Percentiles rank a stretch among this genome's conserved stretches.
Evolutionary conservation across 2,329 filamentous ascomycete genomes (phyloP).

Genomic region (Pseudophaeomoniella oleicola): DNA sequence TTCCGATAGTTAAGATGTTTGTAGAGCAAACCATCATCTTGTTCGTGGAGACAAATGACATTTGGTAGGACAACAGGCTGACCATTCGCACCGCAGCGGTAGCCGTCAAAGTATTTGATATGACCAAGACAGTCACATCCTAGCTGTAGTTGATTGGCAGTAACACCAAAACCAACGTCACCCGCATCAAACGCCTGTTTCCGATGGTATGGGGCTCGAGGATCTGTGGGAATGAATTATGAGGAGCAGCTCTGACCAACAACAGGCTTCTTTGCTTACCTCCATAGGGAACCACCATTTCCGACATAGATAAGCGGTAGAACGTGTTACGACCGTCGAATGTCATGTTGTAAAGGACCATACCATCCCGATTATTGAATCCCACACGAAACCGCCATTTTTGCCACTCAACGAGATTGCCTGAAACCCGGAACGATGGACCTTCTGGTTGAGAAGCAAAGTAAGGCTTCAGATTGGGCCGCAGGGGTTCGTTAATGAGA

Average conservation of each 20-base stretch:
- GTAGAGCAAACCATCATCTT: slow-evolving; percentile 54
- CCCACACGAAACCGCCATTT: slow-evolving; percentile 49
- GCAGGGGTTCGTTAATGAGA: slow-evolving; percentile 44
- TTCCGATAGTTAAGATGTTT: slow-evolving; percentile 62
- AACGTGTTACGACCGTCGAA: slow-evolving; percentile 52
- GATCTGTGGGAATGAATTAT: too few species aligned
- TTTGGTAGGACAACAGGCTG: slow-evolving; percentile 47
- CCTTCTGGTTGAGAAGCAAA: slow-evolving; percentile 52
- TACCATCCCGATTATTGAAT: slow-evolving; percentile 49
- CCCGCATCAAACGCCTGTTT: slow-evolving; percentile 59
- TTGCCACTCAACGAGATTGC: slow-evolving; percentile 47
- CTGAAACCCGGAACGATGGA: slow-evolving; percentile 45
- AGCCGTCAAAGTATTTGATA: slow-evolving; percentile 51
- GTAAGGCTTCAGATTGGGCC: slow-evolving; percentile 49
- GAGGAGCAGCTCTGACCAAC: too few species aligned
- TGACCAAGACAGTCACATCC: slow-evolving; percentile 58
- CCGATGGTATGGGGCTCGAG: slow-evolving; percentile 52
- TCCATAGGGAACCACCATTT: slow-evolving; percentile 48
- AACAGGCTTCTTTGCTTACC: too few species aligned
- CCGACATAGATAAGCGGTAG: slow-evolving; percentile 50
- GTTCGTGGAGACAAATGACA: slow-evolving; percentile 55
- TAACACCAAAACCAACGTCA: slow-evolving; percentile 50
- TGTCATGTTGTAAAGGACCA: slow-evolving; percentile 52
- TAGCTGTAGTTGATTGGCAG: slow-evolving; percentile 54
- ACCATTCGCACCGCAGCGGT: slow-evolving; percentile 45